Evolutionary conservation across 192 early-diverging fungal species (phyloP).

Genomic region (Geosiphon pyriformis): DNA sequence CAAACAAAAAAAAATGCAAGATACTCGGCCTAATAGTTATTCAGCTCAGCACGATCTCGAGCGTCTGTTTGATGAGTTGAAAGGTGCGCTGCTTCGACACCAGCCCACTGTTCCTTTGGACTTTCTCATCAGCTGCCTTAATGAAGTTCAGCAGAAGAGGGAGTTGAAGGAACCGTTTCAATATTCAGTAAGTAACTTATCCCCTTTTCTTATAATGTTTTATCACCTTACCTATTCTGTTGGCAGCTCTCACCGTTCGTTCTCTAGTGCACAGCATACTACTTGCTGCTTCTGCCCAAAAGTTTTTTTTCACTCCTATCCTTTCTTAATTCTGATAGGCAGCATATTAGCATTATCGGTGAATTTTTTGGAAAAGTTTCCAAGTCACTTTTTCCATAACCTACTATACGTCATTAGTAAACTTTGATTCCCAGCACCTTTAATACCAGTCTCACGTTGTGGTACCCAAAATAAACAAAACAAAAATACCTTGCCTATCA

Average conservation of each 20-base stretch:
- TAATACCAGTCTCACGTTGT: too few species aligned
- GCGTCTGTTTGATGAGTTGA: conserved; percentile 9
- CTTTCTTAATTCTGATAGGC: conserved; percentile 1
- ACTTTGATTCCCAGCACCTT: too few species aligned
- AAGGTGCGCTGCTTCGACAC: conserved; percentile 21
- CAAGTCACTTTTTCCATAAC: too few species aligned
- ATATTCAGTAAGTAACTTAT: conserved; percentile 20
- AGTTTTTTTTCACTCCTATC: background rate
- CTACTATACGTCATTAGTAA: too few species aligned
- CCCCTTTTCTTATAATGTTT: background rate
- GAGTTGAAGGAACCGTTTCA: conserved; percentile 6
- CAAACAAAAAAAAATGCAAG: conserved; percentile 16
- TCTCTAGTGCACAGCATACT: conserved; percentile 11
- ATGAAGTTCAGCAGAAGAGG: conserved; percentile 20
- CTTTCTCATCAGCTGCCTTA: conserved; percentile 13
- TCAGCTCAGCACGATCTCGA: conserved; percentile 14
- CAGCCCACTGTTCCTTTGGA: conserved; percentile 15
- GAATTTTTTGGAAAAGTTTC: too few species aligned
- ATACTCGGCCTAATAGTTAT: conserved; percentile 5
- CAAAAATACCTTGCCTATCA: too few species aligned
- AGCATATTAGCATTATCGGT: background rate
- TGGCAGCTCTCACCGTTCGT: background rate
- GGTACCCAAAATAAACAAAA: too few species aligned
- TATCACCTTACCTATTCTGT: conserved; percentile 16
- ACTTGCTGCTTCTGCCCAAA: background rate